Evolutionary conservation across 345 rosid genomes (phyloP), one percentile per base, ranked within the genome.

Genomic region (Sapria himalayana): DNA sequence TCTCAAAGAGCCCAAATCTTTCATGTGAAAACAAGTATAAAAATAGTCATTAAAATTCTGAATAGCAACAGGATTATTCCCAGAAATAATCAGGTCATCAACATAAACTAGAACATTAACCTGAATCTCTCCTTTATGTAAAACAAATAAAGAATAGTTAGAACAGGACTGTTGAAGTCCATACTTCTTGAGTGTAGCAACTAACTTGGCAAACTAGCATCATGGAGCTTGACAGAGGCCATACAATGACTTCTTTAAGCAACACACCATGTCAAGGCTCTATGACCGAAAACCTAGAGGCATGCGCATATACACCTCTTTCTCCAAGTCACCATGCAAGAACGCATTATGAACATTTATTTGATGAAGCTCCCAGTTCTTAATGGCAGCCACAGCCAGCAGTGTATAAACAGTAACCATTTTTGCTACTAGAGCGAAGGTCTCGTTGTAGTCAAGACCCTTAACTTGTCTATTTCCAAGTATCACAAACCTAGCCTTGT

Each of bases 231-330:
- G 35, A 1, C 1, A 5, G 2, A 31, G 25, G 4, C 39, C 40
- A 15, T 29, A 56, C 3, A 56, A 15, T 1, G 59, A 56, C 12
- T 42, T 56, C 3, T 10, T 14, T 9, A 56, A 7, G 3, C 17
- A 22, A 49, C 45, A 49, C 1, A 56, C 37, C 33, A 2, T 12
- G 9, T 10, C 13, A 5, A 10, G 25, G 11, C 16, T 6, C 3
- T 15, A 11, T 10, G 1, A 1, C 0, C 13, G 15, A 21, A 33
- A 49, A 14, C 17, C 41, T 19, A 10, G 11, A 3, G 50, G 46
- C 14, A 37, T 16, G 6, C n/a, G 6, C 44, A 48, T 48, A 37
- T 40, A 43, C 25, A 35, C 49, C 29, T 37, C 3, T 17, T 37
- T 23, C 2, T 37, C 20, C 5, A 37, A 13, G n/a, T 37, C 41